phyloP scores from a whole-genome alignment of 176 grass and related monocot species.

The Neostapfia colusana region DNA sequence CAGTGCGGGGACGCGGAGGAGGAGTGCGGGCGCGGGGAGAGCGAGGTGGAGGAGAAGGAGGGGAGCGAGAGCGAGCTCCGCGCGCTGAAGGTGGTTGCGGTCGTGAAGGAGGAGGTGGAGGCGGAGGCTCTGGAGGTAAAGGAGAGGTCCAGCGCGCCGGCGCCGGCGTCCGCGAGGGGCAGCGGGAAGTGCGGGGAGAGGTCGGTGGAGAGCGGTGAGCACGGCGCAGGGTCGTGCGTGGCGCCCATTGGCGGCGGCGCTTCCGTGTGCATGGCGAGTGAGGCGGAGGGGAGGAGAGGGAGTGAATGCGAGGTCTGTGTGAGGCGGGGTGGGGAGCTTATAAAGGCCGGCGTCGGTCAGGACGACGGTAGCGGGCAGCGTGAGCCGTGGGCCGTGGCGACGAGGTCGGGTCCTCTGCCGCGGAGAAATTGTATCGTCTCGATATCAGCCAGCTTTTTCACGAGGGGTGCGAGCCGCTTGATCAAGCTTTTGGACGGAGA shows the following conservation, averaged over 20 bases:
- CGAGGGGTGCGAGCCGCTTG: not conserved
- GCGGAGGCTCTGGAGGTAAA: slow-evolving; percentile 77
- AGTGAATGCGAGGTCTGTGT: not conserved
- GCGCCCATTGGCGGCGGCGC: slow-evolving; percentile 37
- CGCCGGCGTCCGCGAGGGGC: not conserved
- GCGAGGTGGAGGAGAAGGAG: slow-evolving; percentile 69
- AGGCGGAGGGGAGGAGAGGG: not conserved
- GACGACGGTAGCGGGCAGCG: not conserved
- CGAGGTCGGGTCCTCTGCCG: not conserved
- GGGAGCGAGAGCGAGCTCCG: slow-evolving; percentile 76
- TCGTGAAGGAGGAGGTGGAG: slow-evolving; percentile 57
- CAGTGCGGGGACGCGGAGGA: slow-evolving; percentile 58
- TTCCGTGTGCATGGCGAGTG: slow-evolving; percentile 45
- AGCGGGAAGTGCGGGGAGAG: slow-evolving; percentile 38
- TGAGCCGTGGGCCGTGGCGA: not conserved
- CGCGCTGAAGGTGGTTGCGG: slow-evolving; percentile 78
- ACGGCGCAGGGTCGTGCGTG: slow-evolving; percentile 19
- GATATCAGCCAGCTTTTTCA: too few species aligned
- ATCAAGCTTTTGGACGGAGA: not conserved
- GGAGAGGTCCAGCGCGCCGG: slow-evolving; percentile 49
- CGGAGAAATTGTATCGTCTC: not conserved
- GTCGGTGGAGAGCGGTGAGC: slow-evolving; percentile 37
- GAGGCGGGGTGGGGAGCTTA: slow-evolving; percentile 18
- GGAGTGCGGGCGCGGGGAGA: slow-evolving; percentile 68
- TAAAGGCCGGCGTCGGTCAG: slow-evolving; percentile 39